Conservation (phyloP, 2,329 filamentous ascomycete genomes). For the Cladophialophora immunda region DNA sequence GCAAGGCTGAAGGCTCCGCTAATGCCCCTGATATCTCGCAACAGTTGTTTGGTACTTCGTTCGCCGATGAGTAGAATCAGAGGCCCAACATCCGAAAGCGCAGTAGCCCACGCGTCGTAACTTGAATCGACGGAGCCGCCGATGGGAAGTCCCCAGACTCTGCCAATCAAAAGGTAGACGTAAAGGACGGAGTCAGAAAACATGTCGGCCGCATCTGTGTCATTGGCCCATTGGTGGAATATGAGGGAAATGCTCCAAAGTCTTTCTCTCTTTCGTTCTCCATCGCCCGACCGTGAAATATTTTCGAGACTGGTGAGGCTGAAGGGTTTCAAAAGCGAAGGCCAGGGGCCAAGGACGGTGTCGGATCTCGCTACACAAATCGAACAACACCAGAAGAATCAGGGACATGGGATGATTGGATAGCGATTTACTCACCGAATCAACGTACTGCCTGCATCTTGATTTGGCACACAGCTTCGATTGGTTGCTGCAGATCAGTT, state of each 20-base stretch:
- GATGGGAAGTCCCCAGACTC: neutral
- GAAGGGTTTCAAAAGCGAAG: neutral
- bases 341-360: neutral
- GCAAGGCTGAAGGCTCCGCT: constrained; percentile 20
- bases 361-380: neutral
- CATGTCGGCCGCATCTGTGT: neutral
- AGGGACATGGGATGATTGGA: neutral
- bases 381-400: neutral
- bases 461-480: neutral
- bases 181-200: neutral
- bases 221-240: constrained; percentile 1
- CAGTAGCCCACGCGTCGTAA: constrained; percentile 10
- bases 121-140: constrained; percentile 20
- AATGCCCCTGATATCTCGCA: constrained; percentile 8
- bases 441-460: neutral
- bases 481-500: neutral
- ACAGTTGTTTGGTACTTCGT: constrained; percentile 19
- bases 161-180: constrained; percentile 6
- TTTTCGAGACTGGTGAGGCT: constrained; percentile 5
- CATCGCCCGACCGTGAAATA: neutral
- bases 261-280: neutral
- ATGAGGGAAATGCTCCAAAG: neutral
- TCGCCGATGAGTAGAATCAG: constrained; percentile 12
- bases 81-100: constrained; percentile 9
- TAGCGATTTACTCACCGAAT: neutral